Conservation (phyloP, 805 yeast species). For the Kregervanrija pseudodelftensis region DNA sequence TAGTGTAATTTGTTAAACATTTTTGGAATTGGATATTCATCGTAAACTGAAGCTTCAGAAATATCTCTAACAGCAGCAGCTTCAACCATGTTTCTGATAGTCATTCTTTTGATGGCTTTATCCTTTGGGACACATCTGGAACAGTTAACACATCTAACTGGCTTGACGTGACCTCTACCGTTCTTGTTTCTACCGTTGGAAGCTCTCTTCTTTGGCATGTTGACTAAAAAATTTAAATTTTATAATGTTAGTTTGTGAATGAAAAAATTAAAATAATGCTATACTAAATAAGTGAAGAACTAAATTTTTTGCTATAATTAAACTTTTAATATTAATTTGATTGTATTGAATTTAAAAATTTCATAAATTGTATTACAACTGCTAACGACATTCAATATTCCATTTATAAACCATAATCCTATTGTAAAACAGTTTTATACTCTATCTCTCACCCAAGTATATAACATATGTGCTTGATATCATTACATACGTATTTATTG, state of each 20-base stretch:
- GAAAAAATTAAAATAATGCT: too few relatives aligned
- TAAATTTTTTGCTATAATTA: too few relatives aligned
- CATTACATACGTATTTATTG: too few relatives aligned
- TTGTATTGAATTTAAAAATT: too few relatives aligned
- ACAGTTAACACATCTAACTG: conserved; percentile 99
- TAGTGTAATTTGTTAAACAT: conserved; percentile 99
- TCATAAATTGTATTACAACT: too few relatives aligned
- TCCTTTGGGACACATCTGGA: conserved; percentile 99
- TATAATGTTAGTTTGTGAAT: background rate
- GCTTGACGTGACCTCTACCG: conserved; percentile 99
- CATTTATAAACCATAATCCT: too few relatives aligned
- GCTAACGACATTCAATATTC: too few relatives aligned
- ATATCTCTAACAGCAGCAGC: conserved; percentile 99
- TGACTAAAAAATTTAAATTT: conserved; percentile 23
- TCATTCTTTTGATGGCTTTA: conserved; percentile 99
- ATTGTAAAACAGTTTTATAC: too few relatives aligned
- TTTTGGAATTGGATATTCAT: conserved; percentile 99
- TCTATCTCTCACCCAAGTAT: too few relatives aligned
- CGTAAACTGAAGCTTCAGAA: conserved; percentile 98
- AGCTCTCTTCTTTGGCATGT: conserved; percentile 99
- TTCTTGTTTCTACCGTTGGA: conserved; percentile 99
- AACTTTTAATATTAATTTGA: too few relatives aligned
- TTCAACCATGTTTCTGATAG: conserved; percentile 99
- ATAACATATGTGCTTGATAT: too few relatives aligned
- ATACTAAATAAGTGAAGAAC: too few relatives aligned